Evolutionary conservation across 2,329 filamentous ascomycete species (phyloP).

Genomic region (Aspergillus sp.): DNA sequence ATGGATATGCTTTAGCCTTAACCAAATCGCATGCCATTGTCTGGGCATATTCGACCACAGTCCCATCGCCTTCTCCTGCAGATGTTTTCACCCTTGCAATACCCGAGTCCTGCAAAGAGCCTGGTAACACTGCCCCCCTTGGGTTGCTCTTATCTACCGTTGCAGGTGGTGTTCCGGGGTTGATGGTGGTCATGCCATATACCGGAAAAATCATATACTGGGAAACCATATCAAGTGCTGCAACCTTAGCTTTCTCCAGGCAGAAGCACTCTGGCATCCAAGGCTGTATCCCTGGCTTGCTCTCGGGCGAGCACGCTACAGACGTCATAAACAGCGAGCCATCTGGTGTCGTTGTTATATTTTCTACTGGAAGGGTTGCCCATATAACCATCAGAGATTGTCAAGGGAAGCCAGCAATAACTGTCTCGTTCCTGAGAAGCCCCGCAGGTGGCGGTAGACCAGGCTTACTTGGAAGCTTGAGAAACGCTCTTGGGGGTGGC

Average conservation of each 20-base stretch:
- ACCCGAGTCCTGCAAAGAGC: conserved; percentile 68
- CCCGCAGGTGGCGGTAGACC: conserved; percentile 51
- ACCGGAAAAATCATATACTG: conserved; percentile 88
- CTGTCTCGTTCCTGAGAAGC: conserved; percentile 72
- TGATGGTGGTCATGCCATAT: conserved; percentile 81
- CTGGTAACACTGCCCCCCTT: conserved; percentile 73
- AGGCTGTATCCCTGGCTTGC: conserved; percentile 70
- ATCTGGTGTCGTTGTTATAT: conserved; percentile 79
- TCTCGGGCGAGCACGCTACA: conserved; percentile 74
- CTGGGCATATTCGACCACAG: conserved; percentile 73
- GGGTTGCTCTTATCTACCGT: conserved; percentile 80
- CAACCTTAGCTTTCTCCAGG: conserved; percentile 78
- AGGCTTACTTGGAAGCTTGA: conserved; percentile 79
- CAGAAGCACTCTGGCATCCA: conserved; percentile 81
- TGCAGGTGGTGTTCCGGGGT: conserved; percentile 76
- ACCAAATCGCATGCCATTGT: conserved; percentile 81
- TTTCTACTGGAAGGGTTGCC: conserved; percentile 82
- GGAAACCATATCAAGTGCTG: conserved; percentile 90
- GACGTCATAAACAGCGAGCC: conserved; percentile 82
- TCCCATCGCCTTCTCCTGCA: conserved; percentile 31
- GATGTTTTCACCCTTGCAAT: conserved; percentile 80
- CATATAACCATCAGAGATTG: conserved; percentile 84
- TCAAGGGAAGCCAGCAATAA: conserved; percentile 80
- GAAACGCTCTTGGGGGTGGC: conserved; percentile 70
- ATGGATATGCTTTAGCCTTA: conserved; percentile 75